Percentiles rank a stretch among this genome's conserved stretches.
Conservation (phyloP, 129 eudicot species). For the Dittrichia graveolens region DNA sequence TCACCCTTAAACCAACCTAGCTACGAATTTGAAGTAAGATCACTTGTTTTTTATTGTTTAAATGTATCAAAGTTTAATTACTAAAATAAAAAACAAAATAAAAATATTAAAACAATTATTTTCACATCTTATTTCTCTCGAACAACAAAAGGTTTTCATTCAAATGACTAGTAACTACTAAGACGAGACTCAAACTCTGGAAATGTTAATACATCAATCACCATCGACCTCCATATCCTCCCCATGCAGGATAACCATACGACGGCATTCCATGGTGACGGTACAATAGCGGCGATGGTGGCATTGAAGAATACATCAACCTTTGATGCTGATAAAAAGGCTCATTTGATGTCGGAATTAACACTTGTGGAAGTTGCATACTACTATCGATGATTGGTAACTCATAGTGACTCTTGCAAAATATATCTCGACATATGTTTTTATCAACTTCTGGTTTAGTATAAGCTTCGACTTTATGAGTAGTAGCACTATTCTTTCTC, state of each 20-base stretch:
- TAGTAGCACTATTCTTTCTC: neutral
- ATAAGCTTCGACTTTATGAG: constrained; percentile 16
- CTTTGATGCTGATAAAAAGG: constrained; percentile 17
- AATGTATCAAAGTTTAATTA: no score
- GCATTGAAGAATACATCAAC: neutral
- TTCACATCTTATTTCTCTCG: no score
- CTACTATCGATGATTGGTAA: neutral
- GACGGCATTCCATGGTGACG: neutral
- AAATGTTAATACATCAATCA: no score
- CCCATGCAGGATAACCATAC: neutral
- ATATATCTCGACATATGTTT: constrained; percentile 21
- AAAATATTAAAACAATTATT: no score
- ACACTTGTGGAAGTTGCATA: neutral
- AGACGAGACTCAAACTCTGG: no score
- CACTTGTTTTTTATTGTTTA: no score
- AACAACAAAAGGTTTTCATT: no score
- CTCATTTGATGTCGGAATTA: neutral
- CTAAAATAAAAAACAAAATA: no score
- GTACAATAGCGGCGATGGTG: neutral
- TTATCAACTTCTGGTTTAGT: constrained; percentile 21
- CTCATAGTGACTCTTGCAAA: constrained; percentile 9
- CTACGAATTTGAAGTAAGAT: no score
- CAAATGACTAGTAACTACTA: no score
- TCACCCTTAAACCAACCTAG: no score
- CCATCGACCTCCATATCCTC: neutral